Conservation (phyloP, 1,284 basidiomycete genomes). For the Phellopilus nigrolimitatus region DNA sequence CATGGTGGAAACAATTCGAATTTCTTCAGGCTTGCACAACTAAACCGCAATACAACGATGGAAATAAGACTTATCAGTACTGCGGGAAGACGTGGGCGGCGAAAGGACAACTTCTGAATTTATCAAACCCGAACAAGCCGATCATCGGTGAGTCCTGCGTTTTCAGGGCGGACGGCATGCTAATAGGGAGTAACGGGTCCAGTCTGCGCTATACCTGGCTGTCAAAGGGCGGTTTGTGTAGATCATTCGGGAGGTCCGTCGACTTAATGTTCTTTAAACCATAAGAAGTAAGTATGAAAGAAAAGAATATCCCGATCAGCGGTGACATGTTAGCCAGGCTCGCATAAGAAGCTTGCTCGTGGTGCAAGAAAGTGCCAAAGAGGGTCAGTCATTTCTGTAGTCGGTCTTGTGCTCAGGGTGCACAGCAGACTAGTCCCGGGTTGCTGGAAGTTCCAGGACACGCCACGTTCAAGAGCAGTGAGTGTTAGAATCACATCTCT, state of each 20-base stretch:
- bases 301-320: slow-evolving; percentile 24
- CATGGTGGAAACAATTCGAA: too few species aligned
- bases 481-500: slow-evolving; percentile 22
- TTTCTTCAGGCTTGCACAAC: too few species aligned
- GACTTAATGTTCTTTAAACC: slow-evolving; percentile 44
- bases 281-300: slow-evolving; percentile 38
- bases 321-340: slow-evolving; percentile 19
- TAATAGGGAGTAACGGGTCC: slow-evolving; percentile 24
- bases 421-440: slow-evolving; percentile 46
- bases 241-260: slow-evolving; percentile 32
- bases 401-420: slow-evolving; percentile 46
- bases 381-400: slow-evolving; percentile 55
- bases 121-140: neutral
- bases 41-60: too few species aligned
- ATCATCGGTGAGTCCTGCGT: neutral
- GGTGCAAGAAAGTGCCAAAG: slow-evolving; percentile 51
- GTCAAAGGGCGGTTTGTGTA: slow-evolving; percentile 39
- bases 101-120: too few species aligned
- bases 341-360: slow-evolving; percentile 46
- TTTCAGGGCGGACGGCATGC: neutral
- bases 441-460: slow-evolving; percentile 58
- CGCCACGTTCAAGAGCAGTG: slow-evolving; percentile 58
- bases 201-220: slow-evolving; percentile 49
- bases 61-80: slow-evolving; percentile 39
- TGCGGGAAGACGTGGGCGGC: slow-evolving; percentile 37